phyloP scores from a whole-genome alignment of 345 rosid genomes.

The Hibiscus mutabilis region DNA sequence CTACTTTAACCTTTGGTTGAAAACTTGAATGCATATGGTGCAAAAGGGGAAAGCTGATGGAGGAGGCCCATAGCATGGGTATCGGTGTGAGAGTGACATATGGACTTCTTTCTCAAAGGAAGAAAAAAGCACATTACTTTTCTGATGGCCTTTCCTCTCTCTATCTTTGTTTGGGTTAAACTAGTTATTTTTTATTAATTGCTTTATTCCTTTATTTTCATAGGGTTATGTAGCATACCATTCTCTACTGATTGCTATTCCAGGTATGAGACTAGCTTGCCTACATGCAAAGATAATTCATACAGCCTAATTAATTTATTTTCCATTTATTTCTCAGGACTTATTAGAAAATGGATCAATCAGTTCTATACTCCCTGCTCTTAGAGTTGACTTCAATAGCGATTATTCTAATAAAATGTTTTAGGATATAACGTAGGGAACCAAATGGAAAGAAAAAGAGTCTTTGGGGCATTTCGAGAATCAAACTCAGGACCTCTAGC shows the following conservation, averaged over 20 bases:
- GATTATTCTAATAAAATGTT: too few relatives aligned
- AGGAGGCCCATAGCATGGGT: background rate
- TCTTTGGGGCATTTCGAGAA: conserved; percentile 43
- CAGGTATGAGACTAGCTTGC: background rate
- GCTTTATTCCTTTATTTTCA: background rate
- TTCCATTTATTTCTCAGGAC: too few relatives aligned
- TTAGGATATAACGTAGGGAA: too few relatives aligned
- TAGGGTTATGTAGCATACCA: background rate
- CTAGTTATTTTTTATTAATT: background rate
- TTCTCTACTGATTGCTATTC: background rate
- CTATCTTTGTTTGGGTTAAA: background rate
- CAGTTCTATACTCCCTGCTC: too few relatives aligned
- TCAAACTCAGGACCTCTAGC: conserved; percentile 85
- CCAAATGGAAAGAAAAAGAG: conserved; percentile 16
- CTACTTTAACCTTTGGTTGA: background rate
- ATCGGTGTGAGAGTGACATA: background rate
- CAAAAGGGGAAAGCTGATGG: background rate
- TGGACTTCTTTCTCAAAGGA: background rate
- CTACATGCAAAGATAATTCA: too few relatives aligned
- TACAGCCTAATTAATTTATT: too few relatives aligned
- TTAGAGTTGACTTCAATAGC: too few relatives aligned
- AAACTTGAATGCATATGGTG: background rate
- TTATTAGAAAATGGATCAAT: too few relatives aligned
- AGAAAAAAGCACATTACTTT: too few relatives aligned
- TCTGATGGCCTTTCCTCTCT: too few relatives aligned